A percentile compares a stretch with the other conserved stretches of the same genome.
phyloP scores from a whole-genome alignment of 768 basidiomycete genomes.

The Candolleomyces efflorescens region DNA sequence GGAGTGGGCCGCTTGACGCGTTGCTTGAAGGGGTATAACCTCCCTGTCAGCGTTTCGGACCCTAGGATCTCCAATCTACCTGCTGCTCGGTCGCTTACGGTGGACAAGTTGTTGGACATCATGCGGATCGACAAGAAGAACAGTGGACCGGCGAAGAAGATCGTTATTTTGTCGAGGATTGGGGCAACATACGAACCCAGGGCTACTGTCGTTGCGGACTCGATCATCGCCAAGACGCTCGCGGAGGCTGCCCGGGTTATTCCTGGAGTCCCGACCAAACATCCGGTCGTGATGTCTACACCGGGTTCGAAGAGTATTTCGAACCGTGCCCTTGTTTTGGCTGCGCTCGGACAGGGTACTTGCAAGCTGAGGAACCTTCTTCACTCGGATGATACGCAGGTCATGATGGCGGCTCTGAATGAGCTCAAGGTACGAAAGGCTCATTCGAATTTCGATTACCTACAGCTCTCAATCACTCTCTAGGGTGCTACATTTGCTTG shows the following conservation, averaged over 20 bases:
- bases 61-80: conserved; percentile 73
- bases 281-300: conserved; percentile 73
- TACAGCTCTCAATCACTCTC: not conserved
- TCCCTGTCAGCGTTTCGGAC: conserved; percentile 80
- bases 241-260: conserved; percentile 76
- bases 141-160: conserved; percentile 85
- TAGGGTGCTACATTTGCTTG: conserved; percentile 90
- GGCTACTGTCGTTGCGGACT: conserved; percentile 82
- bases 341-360: conserved; percentile 84
- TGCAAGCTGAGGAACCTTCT: conserved; percentile 87
- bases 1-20: conserved; percentile 87
- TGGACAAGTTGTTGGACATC: conserved; percentile 82
- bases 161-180: conserved; percentile 87
- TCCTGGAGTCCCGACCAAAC: conserved; percentile 56
- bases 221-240: conserved; percentile 76
- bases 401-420: conserved; percentile 94
- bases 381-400: conserved; percentile 97
- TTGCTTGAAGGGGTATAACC: conserved; percentile 85
- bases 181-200: conserved; percentile 90
- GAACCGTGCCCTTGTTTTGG: conserved; percentile 89
- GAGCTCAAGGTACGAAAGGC: conserved; percentile 68
- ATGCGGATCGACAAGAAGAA: conserved; percentile 99
- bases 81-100: conserved; percentile 65
- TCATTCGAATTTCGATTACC: conserved; percentile 1
- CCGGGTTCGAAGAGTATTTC: conserved; percentile 97